A percentile compares a stretch with the other conserved stretches of the same genome.
phyloP scores from a whole-genome alignment of 805 yeast genomes.

The Saccharomycopsis vini region DNA sequence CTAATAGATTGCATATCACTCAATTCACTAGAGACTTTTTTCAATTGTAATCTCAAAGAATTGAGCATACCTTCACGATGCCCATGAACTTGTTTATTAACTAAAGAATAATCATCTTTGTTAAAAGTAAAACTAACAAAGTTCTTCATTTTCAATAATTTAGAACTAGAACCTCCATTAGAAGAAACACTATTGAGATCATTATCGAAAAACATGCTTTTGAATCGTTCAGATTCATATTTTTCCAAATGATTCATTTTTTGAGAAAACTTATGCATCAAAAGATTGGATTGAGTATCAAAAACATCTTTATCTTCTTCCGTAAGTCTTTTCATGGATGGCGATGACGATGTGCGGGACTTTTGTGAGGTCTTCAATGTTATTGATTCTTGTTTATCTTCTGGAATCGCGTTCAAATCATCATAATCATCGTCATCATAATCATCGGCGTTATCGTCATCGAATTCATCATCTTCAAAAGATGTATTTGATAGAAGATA shows the following conservation, averaged over 20 bases:
- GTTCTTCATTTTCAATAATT: constrained; percentile 5
- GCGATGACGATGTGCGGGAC: no score
- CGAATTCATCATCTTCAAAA: constrained; percentile 9
- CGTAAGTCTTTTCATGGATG: constrained; percentile 1
- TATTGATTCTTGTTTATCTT: no score
- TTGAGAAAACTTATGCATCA: constrained; percentile 13
- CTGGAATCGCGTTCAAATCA: background rate
- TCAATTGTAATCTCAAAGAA: constrained; percentile 4
- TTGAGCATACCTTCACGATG: constrained; percentile 17
- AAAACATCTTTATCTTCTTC: constrained; percentile 18
- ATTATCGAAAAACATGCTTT: constrained; percentile 15
- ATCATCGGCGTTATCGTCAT: constrained; percentile 4
- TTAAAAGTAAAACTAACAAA: constrained; percentile 11
- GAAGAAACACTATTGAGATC: background rate
- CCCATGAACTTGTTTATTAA: constrained; percentile 10
- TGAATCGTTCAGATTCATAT: constrained; percentile 14
- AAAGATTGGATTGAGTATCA: constrained; percentile 12
- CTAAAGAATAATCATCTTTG: constrained; percentile 5
- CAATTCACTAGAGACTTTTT: constrained; percentile 9
- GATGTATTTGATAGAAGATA: constrained; percentile 11
- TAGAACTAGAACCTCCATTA: background rate
- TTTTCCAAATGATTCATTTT: constrained; percentile 16
- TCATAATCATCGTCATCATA: constrained; percentile 6
- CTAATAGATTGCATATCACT: constrained; percentile 17
- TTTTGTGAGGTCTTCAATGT: no score